Conservation (phyloP, 176 grass and related monocot genomes). For the Aegilops sharonensis region DNA sequence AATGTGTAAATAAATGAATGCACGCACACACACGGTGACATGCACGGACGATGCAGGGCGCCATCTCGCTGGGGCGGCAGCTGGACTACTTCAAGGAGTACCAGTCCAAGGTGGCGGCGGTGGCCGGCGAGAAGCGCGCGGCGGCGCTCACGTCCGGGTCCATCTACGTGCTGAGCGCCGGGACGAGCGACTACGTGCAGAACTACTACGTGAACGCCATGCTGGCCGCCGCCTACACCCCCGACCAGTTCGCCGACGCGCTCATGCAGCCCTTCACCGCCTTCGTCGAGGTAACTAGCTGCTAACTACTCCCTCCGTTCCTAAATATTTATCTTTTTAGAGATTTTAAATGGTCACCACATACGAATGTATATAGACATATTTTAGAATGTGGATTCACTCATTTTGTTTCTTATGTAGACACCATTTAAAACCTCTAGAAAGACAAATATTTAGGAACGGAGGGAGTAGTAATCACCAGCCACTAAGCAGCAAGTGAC, state of each 20-base stretch:
- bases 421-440: too few species aligned
- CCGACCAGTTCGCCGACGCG: slow-evolving; percentile 66
- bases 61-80: slow-evolving; percentile 70
- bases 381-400: too few species aligned
- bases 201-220: slow-evolving; percentile 93
- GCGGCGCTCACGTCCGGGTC: slow-evolving; percentile 58
- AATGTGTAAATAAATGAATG: too few species aligned
- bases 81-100: slow-evolving; percentile 66
- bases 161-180: slow-evolving; percentile 82
- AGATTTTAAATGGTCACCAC: too few species aligned
- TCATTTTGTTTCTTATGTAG: too few species aligned
- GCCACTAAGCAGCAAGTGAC: too few species aligned
- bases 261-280: slow-evolving; percentile 69
- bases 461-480: too few species aligned
- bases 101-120: slow-evolving; percentile 54
- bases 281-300: slow-evolving; percentile 56
- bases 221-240: slow-evolving; percentile 46
- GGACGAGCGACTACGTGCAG: slow-evolving; percentile 91
- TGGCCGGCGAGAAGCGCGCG: slow-evolving; percentile 47
- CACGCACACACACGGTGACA: too few species aligned
- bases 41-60: slow-evolving; percentile 36
- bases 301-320: too few species aligned
- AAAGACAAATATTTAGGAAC: too few species aligned
- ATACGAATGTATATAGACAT: too few species aligned
- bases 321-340: too few species aligned